phyloP scores from a whole-genome alignment of 2,329 filamentous ascomycete species.

The Acrocalymma vagum region DNA sequence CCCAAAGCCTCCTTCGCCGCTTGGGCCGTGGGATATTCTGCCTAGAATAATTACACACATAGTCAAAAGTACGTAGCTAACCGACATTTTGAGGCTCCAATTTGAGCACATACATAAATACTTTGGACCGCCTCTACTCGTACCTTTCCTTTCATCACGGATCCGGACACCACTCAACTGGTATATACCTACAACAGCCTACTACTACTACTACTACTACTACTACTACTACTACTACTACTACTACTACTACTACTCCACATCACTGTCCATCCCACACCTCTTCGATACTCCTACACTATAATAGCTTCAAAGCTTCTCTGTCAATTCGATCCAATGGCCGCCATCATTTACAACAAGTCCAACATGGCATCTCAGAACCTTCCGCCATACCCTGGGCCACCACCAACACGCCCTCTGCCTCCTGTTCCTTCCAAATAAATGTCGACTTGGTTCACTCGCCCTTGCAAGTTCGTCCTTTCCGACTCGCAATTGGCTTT shows the following conservation, averaged over 20 bases:
- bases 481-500: conserved; percentile 31
- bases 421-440: conserved; percentile 57
- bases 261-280: conserved; percentile 19
- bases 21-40: conserved; percentile 46
- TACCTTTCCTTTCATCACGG: conserved; percentile 44
- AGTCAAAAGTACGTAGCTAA: conserved; percentile 50
- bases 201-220: conserved; percentile 13
- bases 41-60: conserved; percentile 51
- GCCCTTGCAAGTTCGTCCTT: conserved; percentile 21
- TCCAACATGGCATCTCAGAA: conserved; percentile 49
- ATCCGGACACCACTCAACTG: conserved; percentile 33
- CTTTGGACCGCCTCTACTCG: conserved; percentile 37
- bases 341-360: conserved; percentile 48
- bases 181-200: too few relatives aligned
- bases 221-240: too few relatives aligned
- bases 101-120: conserved; percentile 52
- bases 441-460: too few relatives aligned
- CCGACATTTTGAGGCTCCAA: conserved; percentile 47
- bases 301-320: conserved; percentile 14
- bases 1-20: conserved; percentile 51
- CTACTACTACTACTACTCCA: too few relatives aligned
- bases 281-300: too few relatives aligned
- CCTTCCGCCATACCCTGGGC: conserved; percentile 57
- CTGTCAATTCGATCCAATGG: conserved; percentile 34
- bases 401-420: conserved; percentile 57